A percentile compares a stretch with the other conserved stretches of the same genome.
These are phyloP conservation scores for Xerophyta viscosa DNA, from an alignment of 106 monocot species.

Conservation along the genomic window DNA sequence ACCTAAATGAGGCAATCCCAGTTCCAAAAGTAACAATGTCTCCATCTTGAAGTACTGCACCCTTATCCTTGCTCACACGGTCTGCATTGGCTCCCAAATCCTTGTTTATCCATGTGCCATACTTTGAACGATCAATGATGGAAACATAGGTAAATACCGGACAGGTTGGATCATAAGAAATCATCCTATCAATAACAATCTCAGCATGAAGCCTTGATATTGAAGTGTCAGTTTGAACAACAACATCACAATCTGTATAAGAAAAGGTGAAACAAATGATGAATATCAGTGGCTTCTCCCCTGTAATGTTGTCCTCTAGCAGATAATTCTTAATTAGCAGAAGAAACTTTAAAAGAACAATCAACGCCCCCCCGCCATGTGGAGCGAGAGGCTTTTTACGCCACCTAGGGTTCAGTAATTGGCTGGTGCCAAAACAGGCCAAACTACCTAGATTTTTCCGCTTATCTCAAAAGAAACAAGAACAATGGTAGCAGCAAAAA, in stretches of 20 bases:
- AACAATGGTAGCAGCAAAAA: too few species aligned
- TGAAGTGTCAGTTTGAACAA: constrained; percentile 71
- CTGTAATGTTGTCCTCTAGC: too few species aligned
- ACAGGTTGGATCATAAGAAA: constrained; percentile 14
- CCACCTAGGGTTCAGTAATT: too few species aligned
- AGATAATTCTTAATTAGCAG: too few species aligned
- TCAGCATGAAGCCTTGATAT: constrained; percentile 87
- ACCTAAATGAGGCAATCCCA: constrained; percentile 88
- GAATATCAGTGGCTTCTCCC: too few species aligned
- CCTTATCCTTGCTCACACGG: constrained; percentile 43
- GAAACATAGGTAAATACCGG: constrained; percentile 24
- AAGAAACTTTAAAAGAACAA: too few species aligned
- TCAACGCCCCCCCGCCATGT: too few species aligned
- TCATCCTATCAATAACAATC: constrained; percentile 65
- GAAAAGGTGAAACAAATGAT: not conserved
- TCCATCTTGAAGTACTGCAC: constrained; percentile 36
- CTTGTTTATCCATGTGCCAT: constrained; percentile 79
- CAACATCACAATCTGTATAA: constrained; percentile 74
- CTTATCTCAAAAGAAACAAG: too few species aligned
- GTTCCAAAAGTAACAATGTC: constrained; percentile 85
- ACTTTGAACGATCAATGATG: constrained; percentile 73
- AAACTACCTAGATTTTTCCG: too few species aligned
- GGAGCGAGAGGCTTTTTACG: too few species aligned
- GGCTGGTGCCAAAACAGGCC: too few species aligned
- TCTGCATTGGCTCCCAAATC: constrained; percentile 33